These are phyloP conservation scores for Colletotrichum liaoningense DNA, from an alignment of 2,329 filamentous ascomycete species.

Conservation along the genomic window DNA sequence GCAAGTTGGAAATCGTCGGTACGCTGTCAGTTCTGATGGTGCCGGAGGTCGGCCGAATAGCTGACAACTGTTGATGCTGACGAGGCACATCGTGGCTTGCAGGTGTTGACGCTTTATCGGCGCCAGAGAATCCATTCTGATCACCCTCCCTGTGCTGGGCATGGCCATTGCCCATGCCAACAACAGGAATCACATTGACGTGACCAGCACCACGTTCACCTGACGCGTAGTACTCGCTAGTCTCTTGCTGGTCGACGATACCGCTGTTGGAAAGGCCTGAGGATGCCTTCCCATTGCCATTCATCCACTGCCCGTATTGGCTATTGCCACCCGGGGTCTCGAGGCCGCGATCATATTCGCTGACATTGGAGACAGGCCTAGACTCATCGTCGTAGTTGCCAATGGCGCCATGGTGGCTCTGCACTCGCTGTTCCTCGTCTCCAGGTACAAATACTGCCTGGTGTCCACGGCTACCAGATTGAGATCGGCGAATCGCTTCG, in stretches of 20 bases:
- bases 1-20: conserved; percentile 72
- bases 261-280: neutral
- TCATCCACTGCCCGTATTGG: conserved; percentile 35
- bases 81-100: neutral
- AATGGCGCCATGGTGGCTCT: conserved; percentile 8
- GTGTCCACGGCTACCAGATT: neutral
- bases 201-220: neutral
- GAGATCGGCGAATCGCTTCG: conserved; percentile 49
- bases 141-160: neutral
- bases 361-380: neutral
- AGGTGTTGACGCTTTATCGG: neutral
- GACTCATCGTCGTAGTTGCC: neutral
- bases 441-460: conserved; percentile 8
- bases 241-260: neutral
- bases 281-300: neutral
- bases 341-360: neutral
- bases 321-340: conserved; percentile 32
- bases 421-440: conserved; percentile 13
- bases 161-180: neutral
- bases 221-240: neutral
- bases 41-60: conserved; percentile 41
- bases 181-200: neutral
- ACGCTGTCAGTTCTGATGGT: conserved; percentile 54
- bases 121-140: neutral
- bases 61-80: conserved; percentile 15